Base-by-base conservation (phyloP, 441 rosid genomes). In the Geranium incanum region DNA sequence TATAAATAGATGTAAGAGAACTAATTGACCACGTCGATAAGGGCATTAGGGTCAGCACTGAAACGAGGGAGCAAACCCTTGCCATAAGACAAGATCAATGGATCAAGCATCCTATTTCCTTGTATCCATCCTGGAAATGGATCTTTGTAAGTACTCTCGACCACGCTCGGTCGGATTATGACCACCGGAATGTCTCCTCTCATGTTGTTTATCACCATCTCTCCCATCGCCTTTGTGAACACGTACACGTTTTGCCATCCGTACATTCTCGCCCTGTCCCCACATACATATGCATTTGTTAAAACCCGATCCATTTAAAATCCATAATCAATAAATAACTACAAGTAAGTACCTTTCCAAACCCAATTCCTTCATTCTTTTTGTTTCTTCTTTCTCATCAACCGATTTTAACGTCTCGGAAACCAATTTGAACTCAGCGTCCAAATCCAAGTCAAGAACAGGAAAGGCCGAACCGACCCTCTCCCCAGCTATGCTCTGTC, bases 71-170 rank as follows among this genome's bases (percentile, higher is more conserved):
- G 70, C 33, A 66, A 77, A 21, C 80, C 84, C 70, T 82, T 82
- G 0, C 75, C 85, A 19, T 81, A 76, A 0, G 57, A 69, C 15
- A 78, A 15, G 1, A 81, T 13, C 0, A 84, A 0, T 15, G 84
- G 89, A 52, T 79, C 86, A 0, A 13, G 0, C 77, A 79, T 50
- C 77, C 72, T 83, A 69, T 74, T 36, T 39, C 87, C 87, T 78
- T 80, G 75, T 28, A 84, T 78, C 89, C 80, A 79, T 50, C 86
- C 84, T 1, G 87, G 83, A 48, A 78, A 85, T n/a, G 89, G 84
- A 48, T 85, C 84, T 1, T 2, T 69, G 59, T 71, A 80, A 3
- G 85, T 72, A 72, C 83, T 76, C 36, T 75, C 78, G 0, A 81
- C 71, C 9, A 43, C 6, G 65, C 81, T 81, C 0, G 86, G 86